Evolutionary conservation across 257 asterid genomes (phyloP).

Genomic region (Solanum lycopersicoides): DNA sequence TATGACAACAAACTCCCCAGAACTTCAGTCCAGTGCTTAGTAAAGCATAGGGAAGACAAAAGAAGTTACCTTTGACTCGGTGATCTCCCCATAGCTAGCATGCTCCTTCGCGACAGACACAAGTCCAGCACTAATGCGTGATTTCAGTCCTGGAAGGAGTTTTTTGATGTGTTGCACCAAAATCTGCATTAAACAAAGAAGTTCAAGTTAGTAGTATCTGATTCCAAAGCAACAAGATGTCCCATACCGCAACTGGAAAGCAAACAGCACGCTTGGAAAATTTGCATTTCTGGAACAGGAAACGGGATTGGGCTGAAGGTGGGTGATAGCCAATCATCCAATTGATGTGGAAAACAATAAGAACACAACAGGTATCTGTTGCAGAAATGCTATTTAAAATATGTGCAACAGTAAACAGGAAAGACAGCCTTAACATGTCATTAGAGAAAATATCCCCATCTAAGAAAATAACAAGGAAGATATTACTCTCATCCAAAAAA

Average conservation of each 20-base stretch:
- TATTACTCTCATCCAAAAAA: background rate
- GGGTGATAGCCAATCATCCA: background rate
- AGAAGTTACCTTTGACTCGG: constrained; percentile 70
- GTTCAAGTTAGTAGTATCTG: background rate
- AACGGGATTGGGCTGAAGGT: background rate
- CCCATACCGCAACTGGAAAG: background rate
- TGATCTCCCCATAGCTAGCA: constrained; percentile 88
- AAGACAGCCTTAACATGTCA: background rate
- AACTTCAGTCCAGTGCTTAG: background rate
- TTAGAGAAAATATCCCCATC: background rate
- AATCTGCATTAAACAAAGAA: constrained; percentile 29
- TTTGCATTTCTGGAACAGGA: background rate
- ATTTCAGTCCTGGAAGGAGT: constrained; percentile 84
- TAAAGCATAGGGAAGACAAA: background rate
- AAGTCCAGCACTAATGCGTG: constrained; percentile 63
- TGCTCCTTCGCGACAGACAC: constrained; percentile 90
- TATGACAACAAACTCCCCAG: background rate
- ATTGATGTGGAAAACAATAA: background rate
- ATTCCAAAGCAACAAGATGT: background rate
- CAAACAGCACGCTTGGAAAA: background rate
- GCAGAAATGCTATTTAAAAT: background rate
- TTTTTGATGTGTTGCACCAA: constrained; percentile 81
- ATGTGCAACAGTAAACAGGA: background rate
- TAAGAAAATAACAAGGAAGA: background rate
- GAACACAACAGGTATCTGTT: background rate